Base-by-base conservation (phyloP, 2,329 filamentous ascomycete genomes). In the Ciborinia camelliae region DNA sequence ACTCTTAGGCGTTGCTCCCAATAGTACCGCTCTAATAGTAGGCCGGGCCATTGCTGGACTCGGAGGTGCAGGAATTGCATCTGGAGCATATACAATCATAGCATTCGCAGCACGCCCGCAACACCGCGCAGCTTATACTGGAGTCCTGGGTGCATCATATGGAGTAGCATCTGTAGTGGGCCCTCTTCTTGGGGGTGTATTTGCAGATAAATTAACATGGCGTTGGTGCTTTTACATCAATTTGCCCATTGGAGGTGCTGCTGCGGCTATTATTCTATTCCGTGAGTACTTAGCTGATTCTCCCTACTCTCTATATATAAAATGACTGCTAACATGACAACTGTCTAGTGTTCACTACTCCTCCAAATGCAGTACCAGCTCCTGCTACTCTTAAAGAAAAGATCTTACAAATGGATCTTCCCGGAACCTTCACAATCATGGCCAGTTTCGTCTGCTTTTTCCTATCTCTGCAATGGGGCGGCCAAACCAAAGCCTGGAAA, bases 61-160 rank as follows among this genome's bases (percentile, higher is more conserved):
- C 15, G 72, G 72, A 1, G 67, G 68, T 48, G 68, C 65, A 50
- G 72, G 66, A 10, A 48, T 70, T 51, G 10, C 76, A 75, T 65
- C 73, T 0, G 79, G 80, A 0, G 74, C 74, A 9, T 76, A 80
- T 69, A 79, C 74, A 2, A 79, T 80, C 47, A 77, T 80, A 64
- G 78, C 72, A 0, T 78, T 73, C 32, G 63, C 69, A n/a, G 74
- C 72, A 5, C 67, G 70, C 9, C 73, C 71, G 1, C 66, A 71
- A 9, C 72, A 74, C 35, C 69, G 76, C 30, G 73, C 77, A 3
- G 64, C 71, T 3, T 82, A 86, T 70, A 87, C 86, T 66, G 87
- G 86, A 3, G 75, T 90, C 50, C 83, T 88, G 57, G 86, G 85
- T 8, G 79, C 86, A 48, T 83, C 89, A 0, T 90, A 87, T 87